Base-by-base conservation (phyloP, 495 filamentous ascomycete species). In the Viridothelium virens region DNA sequence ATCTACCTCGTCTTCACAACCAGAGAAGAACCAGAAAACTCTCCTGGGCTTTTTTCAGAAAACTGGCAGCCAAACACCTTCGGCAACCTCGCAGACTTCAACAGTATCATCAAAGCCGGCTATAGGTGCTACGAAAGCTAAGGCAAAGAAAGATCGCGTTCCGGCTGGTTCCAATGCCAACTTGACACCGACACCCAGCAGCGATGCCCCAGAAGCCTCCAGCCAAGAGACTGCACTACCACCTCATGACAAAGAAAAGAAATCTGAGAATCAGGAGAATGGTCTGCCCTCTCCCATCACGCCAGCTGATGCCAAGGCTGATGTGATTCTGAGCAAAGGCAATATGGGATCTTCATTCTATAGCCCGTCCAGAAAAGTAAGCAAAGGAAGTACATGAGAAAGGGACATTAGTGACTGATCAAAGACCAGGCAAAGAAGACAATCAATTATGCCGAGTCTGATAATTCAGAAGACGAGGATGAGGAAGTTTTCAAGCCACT, bases 11-110 rank as follows among this genome's bases (percentile, higher is more conserved):
- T 77, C 73, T 9, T 75, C 75, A 78, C 91, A 88, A 72, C 36
- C 66, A n/a, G 66, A 53, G 7, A 38, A 63, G 66, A 88, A 85
- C 72, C 88, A 93, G 77, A 90, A 87, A 69, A 85, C 84, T 10
- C 94, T 96, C 62, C 80, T 92, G 2, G 89, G 90, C 44, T 96
- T 96, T 80, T 96, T 96, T 70, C 81, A 87, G 65, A 93, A 89
- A 71, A 84, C 5, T 3, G 56, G 34, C 38, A 34, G 62, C 33
- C 47, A 59, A 36, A 59, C 53, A 62, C 77, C 74, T 1, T 61
- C 64, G 0, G 39, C 44, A 5, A 64, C 68, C 1, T 34, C 46
- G 1, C 46, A 65, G 6, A 64, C 63, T 34, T 67, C 66, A 64
- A 66, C 63, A 39, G 74, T 68, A 70, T 82, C 65, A 36, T 33